Percentiles rank a stretch among this genome's conserved stretches.
Evolutionary conservation across 352 stramenopile genomes (phyloP).

Genomic region (Pythium rhizo-oryzae): DNA sequence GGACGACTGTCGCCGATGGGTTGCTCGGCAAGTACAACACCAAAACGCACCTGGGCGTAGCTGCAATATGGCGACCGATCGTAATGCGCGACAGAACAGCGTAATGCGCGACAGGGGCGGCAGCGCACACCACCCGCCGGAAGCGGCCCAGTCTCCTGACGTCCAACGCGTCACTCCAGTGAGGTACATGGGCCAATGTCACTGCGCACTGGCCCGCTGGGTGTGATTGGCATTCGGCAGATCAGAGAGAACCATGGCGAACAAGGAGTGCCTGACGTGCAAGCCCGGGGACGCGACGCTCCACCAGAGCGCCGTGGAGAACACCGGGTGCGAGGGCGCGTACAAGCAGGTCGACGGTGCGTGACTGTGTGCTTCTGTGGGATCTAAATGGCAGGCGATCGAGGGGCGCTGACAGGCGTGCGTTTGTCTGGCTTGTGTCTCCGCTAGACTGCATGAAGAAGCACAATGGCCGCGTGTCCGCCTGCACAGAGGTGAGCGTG

Average conservation of each 20-base stretch:
- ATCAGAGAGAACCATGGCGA: slow-evolving; percentile 38
- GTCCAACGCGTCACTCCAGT: too few species aligned
- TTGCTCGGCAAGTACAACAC: neutral
- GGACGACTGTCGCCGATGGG: neutral
- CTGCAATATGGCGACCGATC: too few species aligned
- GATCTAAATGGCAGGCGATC: too few species aligned
- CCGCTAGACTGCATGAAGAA: slow-evolving; percentile 78
- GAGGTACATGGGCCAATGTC: neutral
- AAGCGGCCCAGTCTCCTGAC: too few species aligned
- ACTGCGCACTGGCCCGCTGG: neutral
- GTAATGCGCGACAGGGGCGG: too few species aligned
- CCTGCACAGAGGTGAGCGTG: slow-evolving; percentile 54
- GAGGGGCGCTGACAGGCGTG: neutral
- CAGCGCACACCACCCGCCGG: too few species aligned
- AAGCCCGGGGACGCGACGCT: slow-evolving; percentile 69
- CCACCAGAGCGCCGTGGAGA: slow-evolving; percentile 66
- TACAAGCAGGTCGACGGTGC: slow-evolving; percentile 71
- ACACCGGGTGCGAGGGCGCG: slow-evolving; percentile 64
- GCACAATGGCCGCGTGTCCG: slow-evolving; percentile 72
- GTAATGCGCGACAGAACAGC: too few species aligned
- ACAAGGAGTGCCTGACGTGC: slow-evolving; percentile 71
- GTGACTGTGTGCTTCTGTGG: neutral
- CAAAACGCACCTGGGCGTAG: too few species aligned
- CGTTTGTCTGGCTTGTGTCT: too few species aligned
- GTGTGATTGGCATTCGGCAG: neutral